Percentiles rank a stretch among this genome's conserved stretches.
Conservation (phyloP, 2,329 filamentous ascomycete genomes). For the Sordariomycetes sp. region DNA sequence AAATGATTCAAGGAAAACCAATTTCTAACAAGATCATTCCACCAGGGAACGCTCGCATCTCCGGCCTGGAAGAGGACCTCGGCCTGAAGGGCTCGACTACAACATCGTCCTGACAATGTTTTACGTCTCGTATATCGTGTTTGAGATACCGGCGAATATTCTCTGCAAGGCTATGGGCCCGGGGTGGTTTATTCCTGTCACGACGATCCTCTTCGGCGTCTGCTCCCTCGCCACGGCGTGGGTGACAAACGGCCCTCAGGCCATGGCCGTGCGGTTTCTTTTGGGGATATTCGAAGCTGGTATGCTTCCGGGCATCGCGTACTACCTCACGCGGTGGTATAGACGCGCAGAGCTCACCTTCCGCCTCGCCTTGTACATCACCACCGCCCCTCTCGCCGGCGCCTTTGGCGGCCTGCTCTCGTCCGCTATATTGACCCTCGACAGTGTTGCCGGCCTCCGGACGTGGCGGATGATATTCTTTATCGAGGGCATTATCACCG, state of each 20-base stretch:
- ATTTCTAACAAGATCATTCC: background rate
- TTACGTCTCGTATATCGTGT: slow-evolving; percentile 63
- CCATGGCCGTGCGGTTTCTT: slow-evolving; percentile 54
- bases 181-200: slow-evolving; percentile 22
- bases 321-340: slow-evolving; percentile 65
- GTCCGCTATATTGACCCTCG: slow-evolving; percentile 50
- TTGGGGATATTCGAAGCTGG: slow-evolving; percentile 62
- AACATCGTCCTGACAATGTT: slow-evolving; percentile 58
- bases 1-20: too few relatives aligned
- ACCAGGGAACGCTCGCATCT: slow-evolving; percentile 56
- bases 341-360: slow-evolving; percentile 57
- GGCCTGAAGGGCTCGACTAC: slow-evolving; percentile 50
- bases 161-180: slow-evolving; percentile 63
- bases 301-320: slow-evolving; percentile 63
- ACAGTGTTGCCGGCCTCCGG: slow-evolving; percentile 35
- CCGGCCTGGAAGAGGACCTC: slow-evolving; percentile 53
- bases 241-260: slow-evolving; percentile 29
- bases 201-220: background rate
- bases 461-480: background rate
- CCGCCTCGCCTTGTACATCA: slow-evolving; percentile 56
- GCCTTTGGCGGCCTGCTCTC: slow-evolving; percentile 61
- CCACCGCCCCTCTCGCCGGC: slow-evolving; percentile 59
- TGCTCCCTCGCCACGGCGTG: background rate
- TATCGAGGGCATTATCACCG: slow-evolving; percentile 32
- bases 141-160: slow-evolving; percentile 60